phyloP scores from a whole-genome alignment of 345 rosid genomes.

The Citrus reticulata region DNA sequence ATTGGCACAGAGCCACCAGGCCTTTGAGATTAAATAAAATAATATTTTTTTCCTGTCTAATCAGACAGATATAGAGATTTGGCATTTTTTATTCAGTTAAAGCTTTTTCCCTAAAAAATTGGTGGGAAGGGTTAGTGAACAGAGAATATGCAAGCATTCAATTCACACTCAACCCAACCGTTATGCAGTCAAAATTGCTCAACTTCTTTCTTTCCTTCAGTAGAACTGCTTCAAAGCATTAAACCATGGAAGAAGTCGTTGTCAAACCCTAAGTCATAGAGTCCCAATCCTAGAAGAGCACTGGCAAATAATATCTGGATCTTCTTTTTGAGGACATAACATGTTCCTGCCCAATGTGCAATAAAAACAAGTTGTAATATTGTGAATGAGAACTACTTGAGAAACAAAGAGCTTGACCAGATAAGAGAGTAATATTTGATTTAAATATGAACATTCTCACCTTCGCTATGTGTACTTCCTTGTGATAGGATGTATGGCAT shows the following conservation, averaged over 20 bases:
- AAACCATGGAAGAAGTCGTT: constrained; percentile 73
- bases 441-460: constrained; percentile 26
- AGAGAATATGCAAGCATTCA: background rate
- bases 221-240: constrained; percentile 30
- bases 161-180: background rate
- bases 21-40: background rate
- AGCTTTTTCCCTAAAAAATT: background rate
- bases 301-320: constrained; percentile 30
- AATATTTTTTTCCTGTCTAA: background rate
- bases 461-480: constrained; percentile 27
- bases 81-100: background rate
- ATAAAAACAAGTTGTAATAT: constrained; percentile 11
- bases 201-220: background rate
- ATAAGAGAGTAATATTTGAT: constrained; percentile 4
- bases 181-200: background rate
- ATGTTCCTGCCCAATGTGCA: constrained; percentile 36
- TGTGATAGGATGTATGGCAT: constrained; percentile 14
- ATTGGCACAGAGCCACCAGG: background rate
- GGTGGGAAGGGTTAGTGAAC: background rate
- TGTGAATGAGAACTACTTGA: constrained; percentile 9
- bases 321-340: constrained; percentile 28
- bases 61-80: background rate
- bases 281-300: constrained; percentile 58
- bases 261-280: constrained; percentile 45
- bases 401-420: constrained; percentile 4